Evolutionary conservation across 805 yeast species (phyloP), one percentile per base, ranked within the genome.

Genomic region (Lipomyces chichibuensis): DNA sequence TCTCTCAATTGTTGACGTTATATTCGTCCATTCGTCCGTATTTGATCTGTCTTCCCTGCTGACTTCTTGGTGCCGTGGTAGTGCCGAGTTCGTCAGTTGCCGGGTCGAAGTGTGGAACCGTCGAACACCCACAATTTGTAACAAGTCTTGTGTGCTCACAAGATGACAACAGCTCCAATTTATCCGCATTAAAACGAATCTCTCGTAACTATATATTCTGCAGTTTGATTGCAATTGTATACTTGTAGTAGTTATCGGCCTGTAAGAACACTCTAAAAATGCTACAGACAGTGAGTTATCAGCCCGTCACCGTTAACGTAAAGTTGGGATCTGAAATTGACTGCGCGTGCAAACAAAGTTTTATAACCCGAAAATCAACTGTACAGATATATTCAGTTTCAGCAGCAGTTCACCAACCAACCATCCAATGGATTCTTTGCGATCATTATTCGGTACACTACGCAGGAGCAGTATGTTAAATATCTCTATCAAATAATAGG

Each of bases 21-120:
- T 88, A 75, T 95, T 95, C 1, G 98, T 92, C 90, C 91, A 87
- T 51, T 85, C 88, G 76, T 92, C 96, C 0, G 88, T 43, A 43
- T 8, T n/a, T 43, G 8, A n/a, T 7, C 20, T n/a, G 74, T 87
- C 89, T 0, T 77, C 72, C 63, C 83, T 80, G 0, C 20, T 60
- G 32, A 51, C 37, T 29, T 14, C 25, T 55, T 20, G 35, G 54
- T 51, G 11, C 27, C 14, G 7, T 51, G 32, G 17, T 6, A 27
- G 25, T 53, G 56, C 9, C 33, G 29, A 29, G 8, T 25, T 25
- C 9, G 17, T 13, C 27, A 53, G 33, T 20, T 53, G 56, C 56
- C 33, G 20, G n/a, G 23, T 43, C 20, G 23, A 3, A 3, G 3
- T 8, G 49, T n/a, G n/a, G 49, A 17, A 17, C 8, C 20, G 11